A percentile compares a stretch with the other conserved stretches of the same genome.
Conservation (phyloP, 305 asterid species). For the Fraxinus sp. region DNA sequence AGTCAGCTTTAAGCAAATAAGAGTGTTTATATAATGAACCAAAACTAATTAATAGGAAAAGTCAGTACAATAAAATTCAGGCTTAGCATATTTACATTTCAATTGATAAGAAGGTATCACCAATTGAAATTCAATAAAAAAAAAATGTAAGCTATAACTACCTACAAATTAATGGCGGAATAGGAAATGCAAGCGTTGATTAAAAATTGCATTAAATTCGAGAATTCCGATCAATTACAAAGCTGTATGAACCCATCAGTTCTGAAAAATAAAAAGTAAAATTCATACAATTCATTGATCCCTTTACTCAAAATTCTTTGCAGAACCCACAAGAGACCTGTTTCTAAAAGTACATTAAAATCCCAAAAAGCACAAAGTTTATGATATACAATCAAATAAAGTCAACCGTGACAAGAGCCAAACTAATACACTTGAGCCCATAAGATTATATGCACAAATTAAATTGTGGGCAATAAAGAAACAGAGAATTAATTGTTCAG, state of each 20-base stretch:
- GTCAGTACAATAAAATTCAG: not conserved
- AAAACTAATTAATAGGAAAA: not conserved
- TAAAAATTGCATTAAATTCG: not conserved
- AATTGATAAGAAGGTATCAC: not conserved
- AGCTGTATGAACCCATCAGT: not conserved
- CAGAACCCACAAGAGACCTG: not conserved
- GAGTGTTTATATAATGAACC: not conserved
- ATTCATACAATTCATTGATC: not conserved
- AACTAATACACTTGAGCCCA: not conserved
- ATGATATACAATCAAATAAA: not conserved
- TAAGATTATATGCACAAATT: conserved; percentile 9
- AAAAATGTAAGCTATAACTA: not conserved
- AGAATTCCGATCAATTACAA: not conserved
- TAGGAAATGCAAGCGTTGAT: not conserved
- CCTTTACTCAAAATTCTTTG: not conserved
- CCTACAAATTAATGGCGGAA: not conserved
- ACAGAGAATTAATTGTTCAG: not conserved
- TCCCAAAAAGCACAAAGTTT: not conserved
- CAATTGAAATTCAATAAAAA: not conserved
- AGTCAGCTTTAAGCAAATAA: conserved; percentile 12
- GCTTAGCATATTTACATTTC: not conserved
- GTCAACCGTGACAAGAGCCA: not conserved
- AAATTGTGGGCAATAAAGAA: conserved; percentile 14
- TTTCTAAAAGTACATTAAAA: not conserved
- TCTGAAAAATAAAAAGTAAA: not conserved